Percentiles rank a stretch among this genome's conserved stretches.
Conservation (phyloP, 164 flowering plant genomes). For the Magnolia changhungtana region DNA sequence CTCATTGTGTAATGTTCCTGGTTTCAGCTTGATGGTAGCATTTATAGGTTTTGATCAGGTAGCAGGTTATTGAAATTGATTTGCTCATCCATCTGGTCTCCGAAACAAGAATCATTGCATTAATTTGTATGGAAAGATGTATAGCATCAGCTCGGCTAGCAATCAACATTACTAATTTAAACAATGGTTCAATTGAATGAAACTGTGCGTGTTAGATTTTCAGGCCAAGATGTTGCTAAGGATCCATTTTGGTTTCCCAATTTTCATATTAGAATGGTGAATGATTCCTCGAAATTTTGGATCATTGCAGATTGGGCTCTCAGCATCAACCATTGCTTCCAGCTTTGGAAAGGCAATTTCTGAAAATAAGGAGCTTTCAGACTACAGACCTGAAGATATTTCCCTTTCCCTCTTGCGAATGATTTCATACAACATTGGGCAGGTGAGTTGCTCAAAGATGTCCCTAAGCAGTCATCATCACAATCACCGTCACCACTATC, state of each 20-base stretch:
- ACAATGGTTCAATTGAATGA: not conserved
- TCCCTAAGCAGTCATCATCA: too few relatives aligned
- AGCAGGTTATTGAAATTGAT: too few relatives aligned
- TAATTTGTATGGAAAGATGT: not conserved
- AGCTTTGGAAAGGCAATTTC: slow-evolving; percentile 94
- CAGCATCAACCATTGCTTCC: slow-evolving; percentile 97
- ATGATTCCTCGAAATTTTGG: not conserved
- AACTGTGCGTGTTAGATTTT: not conserved
- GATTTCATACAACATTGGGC: slow-evolving; percentile 98
- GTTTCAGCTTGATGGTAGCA: too few relatives aligned
- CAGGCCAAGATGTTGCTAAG: not conserved
- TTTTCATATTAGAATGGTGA: not conserved
- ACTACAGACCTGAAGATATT: slow-evolving; percentile 96
- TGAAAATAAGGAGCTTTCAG: slow-evolving; percentile 83
- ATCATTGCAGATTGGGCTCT: slow-evolving; percentile 76
- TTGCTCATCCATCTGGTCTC: too few relatives aligned
- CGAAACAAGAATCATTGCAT: not conserved
- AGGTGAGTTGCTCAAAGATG: slow-evolving; percentile 40
- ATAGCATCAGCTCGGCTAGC: not conserved
- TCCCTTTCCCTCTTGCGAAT: slow-evolving; percentile 88
- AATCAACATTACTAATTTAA: not conserved
- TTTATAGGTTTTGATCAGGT: too few relatives aligned
- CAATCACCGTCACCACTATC: too few relatives aligned
- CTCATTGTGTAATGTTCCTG: not conserved
- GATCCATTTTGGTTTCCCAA: not conserved